Evolutionary conservation across 2,329 filamentous ascomycete genomes (phyloP), one percentile per base, ranked within the genome.

Genomic region (Botrytis deweyae): DNA sequence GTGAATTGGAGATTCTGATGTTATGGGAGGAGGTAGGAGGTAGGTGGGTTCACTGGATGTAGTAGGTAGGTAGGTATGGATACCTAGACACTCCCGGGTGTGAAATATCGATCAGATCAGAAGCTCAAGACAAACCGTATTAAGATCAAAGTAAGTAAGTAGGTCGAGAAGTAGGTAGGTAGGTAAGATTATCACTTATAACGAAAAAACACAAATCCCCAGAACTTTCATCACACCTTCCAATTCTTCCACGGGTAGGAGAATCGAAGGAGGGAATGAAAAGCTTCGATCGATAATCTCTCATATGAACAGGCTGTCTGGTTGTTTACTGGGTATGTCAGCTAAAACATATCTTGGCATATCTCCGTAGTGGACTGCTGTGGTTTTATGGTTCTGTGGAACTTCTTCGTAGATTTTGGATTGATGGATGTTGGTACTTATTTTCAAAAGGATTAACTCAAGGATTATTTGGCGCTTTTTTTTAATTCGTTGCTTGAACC

Each of bases 391-490:
- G 38, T 38, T 63, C 61, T 64, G 61, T 64, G 61, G 61, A 64
- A 64, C 61, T 64, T 64, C 14, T 58, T 29, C 33, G 33, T 3
- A 58, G n/a, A 55, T 55, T 58, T 29, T 63, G 61, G 61, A 63
- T 18, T 10, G n/a, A 52, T 66, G 42, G 25, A 52, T 55, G 44
- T 58, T 65, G 61, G 25, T 55, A 72, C 52, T 70, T 67, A 14
- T 63, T 66, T 55, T 52, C 22, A 1, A 67, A 20, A 67, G 70
- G 61, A 72, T 72, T 52, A 20, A 42, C 70, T 66, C 61, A 66
- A 49, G 70, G 70, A 58, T 72, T 65, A 72, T 71, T 38, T 44
- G 59, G 36, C 59, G 59, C 63, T 22, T 65, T 33, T 40, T 42
- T 44, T 42, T 22, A 33, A 44, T 44, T 64, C 9, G 40, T 65